These are phyloP conservation scores for Diophrys appendiculata DNA, from an alignment of 73 alveolate species.

Conservation along the genomic window DNA sequence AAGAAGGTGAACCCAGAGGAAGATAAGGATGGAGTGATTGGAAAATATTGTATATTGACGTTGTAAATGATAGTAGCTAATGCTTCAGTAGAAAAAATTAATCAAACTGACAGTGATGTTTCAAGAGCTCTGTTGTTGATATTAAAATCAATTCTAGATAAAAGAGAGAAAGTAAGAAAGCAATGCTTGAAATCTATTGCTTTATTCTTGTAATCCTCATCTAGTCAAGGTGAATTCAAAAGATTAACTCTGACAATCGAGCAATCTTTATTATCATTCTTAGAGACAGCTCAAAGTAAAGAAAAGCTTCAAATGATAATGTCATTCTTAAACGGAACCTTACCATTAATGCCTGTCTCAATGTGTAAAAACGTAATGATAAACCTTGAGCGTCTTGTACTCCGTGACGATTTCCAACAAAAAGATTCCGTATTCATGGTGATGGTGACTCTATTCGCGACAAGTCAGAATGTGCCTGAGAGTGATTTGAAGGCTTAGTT, in stretches of 20 bases:
- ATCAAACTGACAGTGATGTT: background rate
- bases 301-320: background rate
- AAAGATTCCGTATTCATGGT: background rate
- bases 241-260: background rate
- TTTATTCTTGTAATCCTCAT: background rate
- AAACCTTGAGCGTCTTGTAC: background rate
- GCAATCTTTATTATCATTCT: background rate
- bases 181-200: conserved; percentile 13
- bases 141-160: conserved; percentile 9
- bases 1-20: background rate
- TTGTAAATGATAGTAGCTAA: background rate
- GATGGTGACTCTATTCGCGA: background rate
- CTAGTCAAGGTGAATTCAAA: background rate
- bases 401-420: background rate
- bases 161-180: conserved; percentile 38
- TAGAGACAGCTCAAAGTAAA: background rate
- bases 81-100: background rate
- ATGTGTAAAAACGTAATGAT: background rate
- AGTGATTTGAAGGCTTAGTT: background rate
- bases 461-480: background rate
- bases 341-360: background rate
- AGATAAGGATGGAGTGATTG: conserved; percentile 4
- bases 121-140: background rate
- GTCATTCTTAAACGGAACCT: background rate
- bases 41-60: conserved; percentile 41